Conservation (phyloP, 768 basidiomycete genomes). For the Ramaria sp. region DNA sequence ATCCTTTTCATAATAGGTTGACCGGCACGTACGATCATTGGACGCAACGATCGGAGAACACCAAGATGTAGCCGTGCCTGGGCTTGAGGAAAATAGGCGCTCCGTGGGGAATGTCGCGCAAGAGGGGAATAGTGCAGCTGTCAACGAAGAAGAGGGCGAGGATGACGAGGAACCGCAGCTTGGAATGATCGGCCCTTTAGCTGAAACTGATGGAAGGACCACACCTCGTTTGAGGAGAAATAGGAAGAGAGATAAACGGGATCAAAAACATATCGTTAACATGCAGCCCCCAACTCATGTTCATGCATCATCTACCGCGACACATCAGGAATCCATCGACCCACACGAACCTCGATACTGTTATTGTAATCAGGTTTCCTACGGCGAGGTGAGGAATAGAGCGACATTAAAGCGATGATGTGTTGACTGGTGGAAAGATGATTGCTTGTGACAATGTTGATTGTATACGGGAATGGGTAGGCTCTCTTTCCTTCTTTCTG, state of each 20-base stretch:
- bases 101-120: slow-evolving; percentile 15
- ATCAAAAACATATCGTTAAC: background rate
- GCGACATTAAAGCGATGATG: slow-evolving; percentile 2
- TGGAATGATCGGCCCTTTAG: slow-evolving; percentile 2
- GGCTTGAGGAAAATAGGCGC: slow-evolving; percentile 41
- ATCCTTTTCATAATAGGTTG: slow-evolving; percentile 36
- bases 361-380: slow-evolving; percentile 70
- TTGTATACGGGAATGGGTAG: slow-evolving; percentile 77
- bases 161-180: slow-evolving; percentile 17
- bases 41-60: slow-evolving; percentile 64
- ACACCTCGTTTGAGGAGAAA: background rate
- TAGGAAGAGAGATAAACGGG: background rate
- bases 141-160: slow-evolving; percentile 18
- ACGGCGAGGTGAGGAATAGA: slow-evolving; percentile 53
- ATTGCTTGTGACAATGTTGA: slow-evolving; percentile 69
- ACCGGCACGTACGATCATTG: slow-evolving; percentile 67
- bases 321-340: slow-evolving; percentile 29
- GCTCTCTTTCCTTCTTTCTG: slow-evolving; percentile 18
- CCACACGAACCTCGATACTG: slow-evolving; percentile 60
- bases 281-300: background rate
- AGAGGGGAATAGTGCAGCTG: slow-evolving; percentile 12
- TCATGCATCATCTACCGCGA: slow-evolving; percentile 16
- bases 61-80: slow-evolving; percentile 43
- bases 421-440: slow-evolving; percentile 41
- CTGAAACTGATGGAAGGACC: slow-evolving; percentile 8